phyloP scores from a whole-genome alignment of 2,329 filamentous ascomycete species.

The Exutisphaerella laricina region DNA sequence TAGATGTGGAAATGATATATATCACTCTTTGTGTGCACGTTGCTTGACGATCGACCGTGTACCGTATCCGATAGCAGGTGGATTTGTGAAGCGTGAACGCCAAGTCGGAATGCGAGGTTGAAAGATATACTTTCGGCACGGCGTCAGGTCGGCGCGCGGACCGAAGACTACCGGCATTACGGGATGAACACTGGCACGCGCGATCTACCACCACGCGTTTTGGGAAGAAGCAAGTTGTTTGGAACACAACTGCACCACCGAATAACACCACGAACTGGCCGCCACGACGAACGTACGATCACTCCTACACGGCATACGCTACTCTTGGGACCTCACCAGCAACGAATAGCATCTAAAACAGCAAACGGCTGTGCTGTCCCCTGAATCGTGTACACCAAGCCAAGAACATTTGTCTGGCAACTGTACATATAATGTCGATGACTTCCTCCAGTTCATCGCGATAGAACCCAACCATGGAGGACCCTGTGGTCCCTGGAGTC shows the following conservation, averaged over 20 bases:
- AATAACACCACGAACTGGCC: neutral
- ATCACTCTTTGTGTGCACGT: no score
- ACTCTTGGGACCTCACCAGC: neutral
- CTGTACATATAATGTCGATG: conserved; percentile 12
- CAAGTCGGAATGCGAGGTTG: no score
- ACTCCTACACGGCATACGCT: neutral
- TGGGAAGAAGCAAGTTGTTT: no score
- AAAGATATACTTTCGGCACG: no score
- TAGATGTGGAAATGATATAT: no score
- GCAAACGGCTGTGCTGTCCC: conserved; percentile 2
- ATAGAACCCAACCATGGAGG: conserved; percentile 31
- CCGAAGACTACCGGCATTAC: no score
- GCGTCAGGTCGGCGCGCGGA: no score
- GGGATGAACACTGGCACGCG: no score
- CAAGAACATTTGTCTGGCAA: neutral
- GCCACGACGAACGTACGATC: neutral
- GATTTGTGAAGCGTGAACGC: no score
- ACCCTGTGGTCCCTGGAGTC: conserved; percentile 33
- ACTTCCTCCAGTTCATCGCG: neutral
- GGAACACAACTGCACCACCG: neutral
- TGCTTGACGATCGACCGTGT: no score
- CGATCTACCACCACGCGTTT: no score
- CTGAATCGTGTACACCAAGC: conserved; percentile 3
- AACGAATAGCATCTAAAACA: neutral
- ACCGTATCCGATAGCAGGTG: no score